These are phyloP conservation scores for Emmonsiellopsis sp. DNA, from an alignment of 2,329 filamentous ascomycete species.

Conservation along the genomic window DNA sequence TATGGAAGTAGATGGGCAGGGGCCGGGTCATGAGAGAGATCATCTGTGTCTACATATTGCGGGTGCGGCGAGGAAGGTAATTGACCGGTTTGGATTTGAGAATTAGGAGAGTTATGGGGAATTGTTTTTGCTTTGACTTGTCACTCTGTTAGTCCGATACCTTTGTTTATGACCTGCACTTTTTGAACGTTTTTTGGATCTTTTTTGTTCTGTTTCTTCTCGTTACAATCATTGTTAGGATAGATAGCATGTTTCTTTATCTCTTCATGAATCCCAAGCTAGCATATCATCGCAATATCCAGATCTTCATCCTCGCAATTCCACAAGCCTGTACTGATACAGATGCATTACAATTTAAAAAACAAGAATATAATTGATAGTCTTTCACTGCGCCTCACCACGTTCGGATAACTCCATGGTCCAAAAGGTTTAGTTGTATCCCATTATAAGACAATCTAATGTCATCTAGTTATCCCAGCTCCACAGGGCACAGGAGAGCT, in stretches of 20 bases:
- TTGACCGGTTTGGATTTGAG: constrained; percentile 14
- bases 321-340: no score
- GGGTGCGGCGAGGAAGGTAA: constrained; percentile 15
- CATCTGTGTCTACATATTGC: constrained; percentile 18
- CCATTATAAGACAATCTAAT: no score
- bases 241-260: neutral
- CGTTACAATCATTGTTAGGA: neutral
- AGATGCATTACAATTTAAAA: no score
- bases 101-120: neutral
- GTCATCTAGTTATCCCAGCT: no score
- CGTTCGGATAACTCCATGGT: no score
- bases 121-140: neutral
- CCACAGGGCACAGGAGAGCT: no score
- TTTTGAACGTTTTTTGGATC: neutral
- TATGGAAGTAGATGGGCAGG: constrained; percentile 1
- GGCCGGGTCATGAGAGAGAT: constrained; percentile 9
- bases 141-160: neutral
- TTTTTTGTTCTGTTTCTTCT: neutral
- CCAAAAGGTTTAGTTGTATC: no score
- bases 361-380: no score
- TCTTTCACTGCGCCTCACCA: no score
- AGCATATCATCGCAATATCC: no score
- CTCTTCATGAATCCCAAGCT: neutral
- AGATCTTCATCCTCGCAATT: no score
- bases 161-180: neutral